These are phyloP conservation scores for Ceratonia siliqua DNA, from an alignment of 306 rosid genomes.

Conservation along the genomic window DNA sequence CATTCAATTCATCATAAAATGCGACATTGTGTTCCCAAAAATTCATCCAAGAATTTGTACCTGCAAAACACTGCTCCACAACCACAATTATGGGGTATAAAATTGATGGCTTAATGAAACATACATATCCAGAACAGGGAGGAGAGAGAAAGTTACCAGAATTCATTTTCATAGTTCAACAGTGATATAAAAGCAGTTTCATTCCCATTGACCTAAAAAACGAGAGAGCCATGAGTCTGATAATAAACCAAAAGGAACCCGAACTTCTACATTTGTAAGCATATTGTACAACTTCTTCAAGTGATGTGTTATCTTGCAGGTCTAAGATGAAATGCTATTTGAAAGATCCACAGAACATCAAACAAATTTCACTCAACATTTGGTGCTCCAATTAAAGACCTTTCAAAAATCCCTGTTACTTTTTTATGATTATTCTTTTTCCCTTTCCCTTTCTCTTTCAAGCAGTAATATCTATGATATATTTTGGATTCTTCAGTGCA, in stretches of 20 bases:
- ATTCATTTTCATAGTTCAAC: conserved; percentile 57
- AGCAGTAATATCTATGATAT: background rate
- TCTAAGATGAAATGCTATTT: conserved; percentile 7
- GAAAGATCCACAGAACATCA: conserved; percentile 26
- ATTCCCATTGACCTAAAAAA: conserved; percentile 68
- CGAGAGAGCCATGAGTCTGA: conserved; percentile 28
- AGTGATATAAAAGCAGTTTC: conserved; percentile 72
- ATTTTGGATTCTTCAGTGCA: background rate
- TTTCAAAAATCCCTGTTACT: background rate
- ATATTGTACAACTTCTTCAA: conserved; percentile 15
- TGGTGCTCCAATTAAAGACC: background rate
- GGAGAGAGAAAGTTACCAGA: conserved; percentile 57
- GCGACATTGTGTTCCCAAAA: background rate
- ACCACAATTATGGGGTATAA: conserved; percentile 1
- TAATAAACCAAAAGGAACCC: conserved; percentile 21
- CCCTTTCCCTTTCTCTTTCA: background rate
- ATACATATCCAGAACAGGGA: conserved; percentile 20
- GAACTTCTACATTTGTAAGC: background rate
- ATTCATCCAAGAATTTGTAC: conserved; percentile 7
- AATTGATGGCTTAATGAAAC: conserved; percentile 27
- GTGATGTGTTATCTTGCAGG: conserved; percentile 3
- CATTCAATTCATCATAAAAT: background rate
- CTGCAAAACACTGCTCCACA: conserved; percentile 7
- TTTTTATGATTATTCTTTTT: background rate
- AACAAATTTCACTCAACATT: background rate